phyloP scores from a whole-genome alignment of 208 protist species.

The Trypanosoma scelopori region DNA sequence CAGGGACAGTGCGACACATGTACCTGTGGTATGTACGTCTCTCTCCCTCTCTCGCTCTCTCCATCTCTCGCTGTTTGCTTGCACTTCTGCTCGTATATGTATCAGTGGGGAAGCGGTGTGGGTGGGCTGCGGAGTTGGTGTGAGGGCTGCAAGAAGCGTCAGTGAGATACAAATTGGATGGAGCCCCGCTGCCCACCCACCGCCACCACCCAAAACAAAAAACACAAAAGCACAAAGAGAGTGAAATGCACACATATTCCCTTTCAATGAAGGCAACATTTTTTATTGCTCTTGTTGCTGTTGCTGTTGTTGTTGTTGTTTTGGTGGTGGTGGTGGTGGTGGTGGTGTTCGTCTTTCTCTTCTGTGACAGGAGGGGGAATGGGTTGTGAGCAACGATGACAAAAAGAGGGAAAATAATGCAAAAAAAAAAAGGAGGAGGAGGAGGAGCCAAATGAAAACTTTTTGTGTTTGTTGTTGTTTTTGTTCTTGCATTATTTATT shows the following conservation, averaged over 20 bases:
- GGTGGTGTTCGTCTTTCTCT: too few relatives aligned
- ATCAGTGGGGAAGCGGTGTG: not conserved
- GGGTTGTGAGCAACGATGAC: conserved; percentile 2
- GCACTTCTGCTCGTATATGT: not conserved
- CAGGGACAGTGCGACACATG: not conserved
- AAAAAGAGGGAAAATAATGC: not conserved
- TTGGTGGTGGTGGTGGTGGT: too few relatives aligned
- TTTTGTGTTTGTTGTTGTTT: too few relatives aligned
- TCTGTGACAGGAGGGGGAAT: conserved; percentile 18
- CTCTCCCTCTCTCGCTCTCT: too few relatives aligned
- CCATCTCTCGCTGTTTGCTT: not conserved
- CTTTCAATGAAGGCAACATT: too few relatives aligned
- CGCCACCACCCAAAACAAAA: not conserved
- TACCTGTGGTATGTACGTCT: too few relatives aligned
- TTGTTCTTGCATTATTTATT: too few relatives aligned
- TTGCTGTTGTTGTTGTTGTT: not conserved
- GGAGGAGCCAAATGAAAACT: not conserved
- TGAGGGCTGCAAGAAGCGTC: too few relatives aligned
- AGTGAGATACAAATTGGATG: too few relatives aligned
- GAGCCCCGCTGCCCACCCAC: too few relatives aligned
- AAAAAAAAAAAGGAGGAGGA: not conserved
- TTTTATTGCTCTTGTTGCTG: not conserved
- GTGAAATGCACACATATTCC: not conserved
- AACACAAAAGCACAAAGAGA: conserved; percentile 1
- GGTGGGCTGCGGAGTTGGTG: not conserved